phyloP scores from a whole-genome alignment of 345 rosid species.

The Linum lewisii region DNA sequence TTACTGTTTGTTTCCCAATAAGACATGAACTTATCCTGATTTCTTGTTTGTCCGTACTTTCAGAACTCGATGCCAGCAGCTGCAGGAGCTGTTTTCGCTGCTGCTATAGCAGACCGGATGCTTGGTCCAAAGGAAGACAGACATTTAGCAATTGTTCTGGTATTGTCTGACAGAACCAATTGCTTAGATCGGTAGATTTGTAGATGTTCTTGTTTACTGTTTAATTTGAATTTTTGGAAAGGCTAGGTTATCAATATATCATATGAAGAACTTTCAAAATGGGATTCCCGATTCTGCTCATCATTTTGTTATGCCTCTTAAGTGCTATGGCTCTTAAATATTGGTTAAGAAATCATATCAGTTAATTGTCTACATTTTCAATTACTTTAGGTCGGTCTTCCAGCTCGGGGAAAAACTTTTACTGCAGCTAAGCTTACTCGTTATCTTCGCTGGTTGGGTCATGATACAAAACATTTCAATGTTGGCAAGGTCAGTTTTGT shows the following conservation, averaged over 20 bases:
- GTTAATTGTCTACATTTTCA: constrained; percentile 12
- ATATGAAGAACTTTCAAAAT: constrained; percentile 4
- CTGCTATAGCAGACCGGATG: constrained; percentile 97
- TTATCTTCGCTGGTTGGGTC: constrained; percentile 99
- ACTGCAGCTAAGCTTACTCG: constrained; percentile 97
- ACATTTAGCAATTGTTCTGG: constrained; percentile 95
- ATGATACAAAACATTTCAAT: constrained; percentile 95
- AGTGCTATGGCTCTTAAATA: background rate
- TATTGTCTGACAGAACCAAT: constrained; percentile 19
- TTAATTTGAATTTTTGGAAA: constrained; percentile 8
- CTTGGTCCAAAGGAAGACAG: constrained; percentile 97
- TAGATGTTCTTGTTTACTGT: constrained; percentile 6
- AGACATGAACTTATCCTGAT: background rate
- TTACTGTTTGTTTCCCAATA: constrained; percentile 8
- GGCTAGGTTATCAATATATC: background rate
- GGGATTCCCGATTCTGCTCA: background rate
- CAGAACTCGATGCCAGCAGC: constrained; percentile 99
- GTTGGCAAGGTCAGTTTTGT: constrained; percentile 75
- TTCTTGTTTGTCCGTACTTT: constrained; percentile 18
- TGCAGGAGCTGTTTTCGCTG: constrained; percentile 99
- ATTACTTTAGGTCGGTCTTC: constrained; percentile 81
- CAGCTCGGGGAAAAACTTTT: constrained; percentile 98
- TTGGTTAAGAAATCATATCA: background rate
- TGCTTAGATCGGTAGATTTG: background rate
- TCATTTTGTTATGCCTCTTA: background rate